Evolutionary conservation across 441 rosid genomes (phyloP), one percentile per base, ranked within the genome.

Genomic region (Breynia disticha): DNA sequence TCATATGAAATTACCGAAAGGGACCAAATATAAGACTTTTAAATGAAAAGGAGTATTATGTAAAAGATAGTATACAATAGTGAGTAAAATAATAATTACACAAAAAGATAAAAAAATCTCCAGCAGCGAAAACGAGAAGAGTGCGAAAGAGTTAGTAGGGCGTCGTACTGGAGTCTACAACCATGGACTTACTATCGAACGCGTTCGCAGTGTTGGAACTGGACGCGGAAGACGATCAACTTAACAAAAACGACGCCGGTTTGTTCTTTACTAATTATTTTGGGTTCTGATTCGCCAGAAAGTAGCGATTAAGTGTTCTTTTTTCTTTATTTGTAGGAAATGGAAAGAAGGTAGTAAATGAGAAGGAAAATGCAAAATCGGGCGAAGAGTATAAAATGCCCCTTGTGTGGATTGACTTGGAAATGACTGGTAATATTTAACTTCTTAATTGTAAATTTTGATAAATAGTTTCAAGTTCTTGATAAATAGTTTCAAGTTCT

Each of bases 401-500:
- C 43, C 95, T 87, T 63, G 96, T 87, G 53, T 87, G 98, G 95
- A 83, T 87, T 63, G 93, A 87, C 80, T 64, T 87, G 74, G 96
- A 85, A 69, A 90, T 85, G 96, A 83, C 98, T 59, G 98, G 98
- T 87, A 69, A 50, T 1, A 4, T 28, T 28, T 28, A 2, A 28
- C 35, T 28, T 28, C 35, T n/a, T n/a, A n/a, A n/a, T n/a, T n/a
- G n/a, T n/a, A n/a, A n/a, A n/a, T n/a, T n/a, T 9, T 28, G 35
- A 9, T 28, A 28, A n/a, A 28, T 28, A 28, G 35, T 28, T 28
- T 28, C 8, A 2, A 28, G 35, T 28, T 28, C 35, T 9, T 28
- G 35, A 9, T 28, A 28, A n/a, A 28, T 28, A 28, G 35, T 28
- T 28, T 28, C 8, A 2, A 28, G 35, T 28, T 28, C 35, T 28